These are phyloP conservation scores for Sindora glabra DNA, from an alignment of 306 rosid species.

Conservation along the genomic window DNA sequence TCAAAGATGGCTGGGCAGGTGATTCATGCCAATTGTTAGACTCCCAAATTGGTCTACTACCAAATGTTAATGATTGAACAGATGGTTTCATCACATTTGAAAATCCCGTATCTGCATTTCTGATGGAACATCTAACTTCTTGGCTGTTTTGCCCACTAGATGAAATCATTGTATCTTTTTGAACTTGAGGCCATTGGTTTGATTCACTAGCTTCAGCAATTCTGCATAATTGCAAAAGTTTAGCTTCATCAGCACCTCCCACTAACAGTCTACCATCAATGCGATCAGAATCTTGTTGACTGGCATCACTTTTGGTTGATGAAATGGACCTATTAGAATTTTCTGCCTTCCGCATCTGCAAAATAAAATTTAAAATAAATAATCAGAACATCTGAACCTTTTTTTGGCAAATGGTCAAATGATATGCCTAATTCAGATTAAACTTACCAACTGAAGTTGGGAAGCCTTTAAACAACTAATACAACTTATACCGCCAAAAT, in stretches of 20 bases:
- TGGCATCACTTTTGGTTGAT: conserved; percentile 27
- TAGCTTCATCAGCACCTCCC: conserved; percentile 61
- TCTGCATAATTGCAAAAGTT: conserved; percentile 76
- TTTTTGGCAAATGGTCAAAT: not conserved
- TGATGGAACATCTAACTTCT: conserved; percentile 30
- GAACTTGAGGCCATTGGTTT: conserved; percentile 36
- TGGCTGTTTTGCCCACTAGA: conserved; percentile 32
- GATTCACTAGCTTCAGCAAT: conserved; percentile 72
- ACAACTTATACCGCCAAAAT: conserved; percentile 81
- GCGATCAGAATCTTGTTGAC: conserved; percentile 36
- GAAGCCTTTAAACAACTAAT: conserved; percentile 49
- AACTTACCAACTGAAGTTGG: conserved; percentile 49
- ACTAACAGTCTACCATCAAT: conserved; percentile 32
- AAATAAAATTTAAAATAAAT: not conserved
- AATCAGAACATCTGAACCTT: conserved; percentile 6
- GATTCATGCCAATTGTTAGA: conserved; percentile 39
- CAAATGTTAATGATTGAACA: conserved; percentile 44
- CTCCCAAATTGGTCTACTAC: conserved; percentile 42
- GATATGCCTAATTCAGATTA: not conserved
- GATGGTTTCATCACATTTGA: conserved; percentile 42
- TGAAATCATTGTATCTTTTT: conserved; percentile 31
- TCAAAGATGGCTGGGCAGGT: conserved; percentile 54
- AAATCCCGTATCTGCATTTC: conserved; percentile 44
- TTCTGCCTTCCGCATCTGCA: conserved; percentile 48
- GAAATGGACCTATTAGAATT: conserved; percentile 40